Evolutionary conservation across 371 early-diverging fungal species (phyloP).

Genomic region (Rhizopus delemar): DNA sequence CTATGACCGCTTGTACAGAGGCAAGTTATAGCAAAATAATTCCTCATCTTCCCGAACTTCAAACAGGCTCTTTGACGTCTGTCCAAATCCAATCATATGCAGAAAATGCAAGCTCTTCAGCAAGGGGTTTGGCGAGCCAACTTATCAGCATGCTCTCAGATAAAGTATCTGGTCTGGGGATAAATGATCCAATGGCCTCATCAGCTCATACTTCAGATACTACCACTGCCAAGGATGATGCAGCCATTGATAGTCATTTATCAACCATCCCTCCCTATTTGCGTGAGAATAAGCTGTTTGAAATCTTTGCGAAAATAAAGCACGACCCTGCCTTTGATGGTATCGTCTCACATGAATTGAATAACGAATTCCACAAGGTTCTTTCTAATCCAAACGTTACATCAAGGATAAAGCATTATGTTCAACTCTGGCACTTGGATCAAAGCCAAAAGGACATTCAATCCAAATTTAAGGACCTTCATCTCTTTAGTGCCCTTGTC

Average conservation of each 20-base stretch:
- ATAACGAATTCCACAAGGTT: constrained; percentile 21
- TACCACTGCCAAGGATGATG: neutral
- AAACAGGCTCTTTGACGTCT: neutral
- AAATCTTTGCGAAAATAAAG: constrained; percentile 26
- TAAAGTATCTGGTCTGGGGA: constrained; percentile 12
- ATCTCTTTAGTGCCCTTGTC: constrained; percentile 23
- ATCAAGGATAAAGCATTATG: constrained; percentile 32
- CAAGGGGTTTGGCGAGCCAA: constrained; percentile 9
- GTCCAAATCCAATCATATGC: constrained; percentile 16
- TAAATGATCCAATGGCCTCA: constrained; percentile 7
- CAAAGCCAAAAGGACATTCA: constrained; percentile 35
- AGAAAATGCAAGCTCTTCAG: constrained; percentile 18
- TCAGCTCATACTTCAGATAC: neutral
- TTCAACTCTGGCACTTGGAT: constrained; percentile 36
- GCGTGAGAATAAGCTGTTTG: constrained; percentile 28
- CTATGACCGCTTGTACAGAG: constrained; percentile 50
- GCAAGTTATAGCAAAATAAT: constrained; percentile 14
- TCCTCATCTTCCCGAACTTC: constrained; percentile 18
- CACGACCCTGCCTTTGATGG: constrained; percentile 41
- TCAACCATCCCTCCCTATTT: constrained; percentile 15
- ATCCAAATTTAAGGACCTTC: constrained; percentile 38
- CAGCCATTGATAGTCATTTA: neutral
- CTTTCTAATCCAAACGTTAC: constrained; percentile 26
- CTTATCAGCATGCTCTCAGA: constrained; percentile 12
- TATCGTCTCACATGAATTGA: constrained; percentile 1